Evolutionary conservation across 192 early-diverging fungal genomes (phyloP).

Genomic region (Backusella psychrophila): DNA sequence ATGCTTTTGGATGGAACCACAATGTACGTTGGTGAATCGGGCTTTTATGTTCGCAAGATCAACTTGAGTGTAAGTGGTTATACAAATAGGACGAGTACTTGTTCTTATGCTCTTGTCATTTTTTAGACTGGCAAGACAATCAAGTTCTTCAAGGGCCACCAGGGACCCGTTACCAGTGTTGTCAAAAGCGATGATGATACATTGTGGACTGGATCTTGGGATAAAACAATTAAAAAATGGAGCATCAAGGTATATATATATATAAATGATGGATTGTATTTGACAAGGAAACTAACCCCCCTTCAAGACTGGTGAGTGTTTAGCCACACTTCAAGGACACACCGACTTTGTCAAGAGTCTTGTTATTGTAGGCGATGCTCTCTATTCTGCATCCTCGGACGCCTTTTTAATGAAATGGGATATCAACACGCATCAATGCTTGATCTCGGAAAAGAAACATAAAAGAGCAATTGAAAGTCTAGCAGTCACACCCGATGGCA

Average conservation of each 20-base stretch:
- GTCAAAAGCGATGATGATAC: conserved; percentile 51
- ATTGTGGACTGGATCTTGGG: conserved; percentile 93
- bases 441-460: conserved; percentile 50
- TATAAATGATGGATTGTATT: no score
- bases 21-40: conserved; percentile 70
- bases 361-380: conserved; percentile 31
- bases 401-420: conserved; percentile 77
- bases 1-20: conserved; percentile 39
- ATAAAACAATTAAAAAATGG: conserved; percentile 88
- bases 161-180: conserved; percentile 70
- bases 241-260: conserved; percentile 54
- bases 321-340: conserved; percentile 73
- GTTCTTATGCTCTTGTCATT: neutral
- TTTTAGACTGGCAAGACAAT: conserved; percentile 50
- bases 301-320: conserved; percentile 52
- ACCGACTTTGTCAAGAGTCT: conserved; percentile 91
- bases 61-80: conserved; percentile 39
- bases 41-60: conserved; percentile 64
- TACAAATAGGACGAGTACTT: neutral
- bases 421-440: conserved; percentile 49
- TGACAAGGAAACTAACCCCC: neutral
- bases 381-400: conserved; percentile 85
- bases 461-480: conserved; percentile 52
- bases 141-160: conserved; percentile 60
- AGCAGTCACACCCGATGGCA: conserved; percentile 43